Base-by-base conservation (phyloP, 768 basidiomycete genomes). In the Nidula microcarpa region DNA sequence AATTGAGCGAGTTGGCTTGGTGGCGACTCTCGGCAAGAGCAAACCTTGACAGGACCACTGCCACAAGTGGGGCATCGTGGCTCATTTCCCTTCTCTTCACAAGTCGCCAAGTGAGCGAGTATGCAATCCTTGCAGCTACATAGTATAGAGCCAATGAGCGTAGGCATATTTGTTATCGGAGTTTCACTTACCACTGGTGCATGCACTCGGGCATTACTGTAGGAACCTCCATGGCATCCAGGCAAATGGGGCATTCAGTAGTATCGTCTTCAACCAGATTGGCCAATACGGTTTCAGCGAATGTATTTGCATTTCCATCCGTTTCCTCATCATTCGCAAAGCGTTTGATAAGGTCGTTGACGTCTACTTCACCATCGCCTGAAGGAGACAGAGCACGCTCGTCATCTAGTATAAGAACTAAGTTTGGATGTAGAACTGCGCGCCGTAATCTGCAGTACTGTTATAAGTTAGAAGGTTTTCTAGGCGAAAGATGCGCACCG, bases 81-180 rank as follows among this genome's bases (percentile, higher is more conserved):
- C 46, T 84, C 77, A 61, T 92, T 85, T 3, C 77, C 82, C 55
- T 81, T 84, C 60, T 88, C 86, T 50, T 86, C 79, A 57, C 86
- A 85, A 8, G 77, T 76, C 16, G 81, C 79, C 30, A 97, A 75
- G 60, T 84, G 87, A 8, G 84, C 79, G 14, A 91, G 67, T 18
- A 95, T 89, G 61, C 95, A 98, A 57, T 94, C 91, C 66, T 91
- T 96, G 67, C 95, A 98, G 54, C 92, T 46, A 46, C 23, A 46
- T 46, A 11, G 10, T 14, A 10, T 46, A n/a, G 13, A n/a, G 18
- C 18, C 44, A 13, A 33, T 32, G 30, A 36, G 46, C 36, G 18
- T 8, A 53, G 7, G 18, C 14, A 17, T 23, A 18, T 2, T 49
- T 51, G 13, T 7, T 16, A 65, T 23, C 80, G 23, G 23, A 23